Evolutionary conservation across 345 rosid genomes (phyloP), one percentile per base, ranked within the genome.

Genomic region (Citrus hindsii): DNA sequence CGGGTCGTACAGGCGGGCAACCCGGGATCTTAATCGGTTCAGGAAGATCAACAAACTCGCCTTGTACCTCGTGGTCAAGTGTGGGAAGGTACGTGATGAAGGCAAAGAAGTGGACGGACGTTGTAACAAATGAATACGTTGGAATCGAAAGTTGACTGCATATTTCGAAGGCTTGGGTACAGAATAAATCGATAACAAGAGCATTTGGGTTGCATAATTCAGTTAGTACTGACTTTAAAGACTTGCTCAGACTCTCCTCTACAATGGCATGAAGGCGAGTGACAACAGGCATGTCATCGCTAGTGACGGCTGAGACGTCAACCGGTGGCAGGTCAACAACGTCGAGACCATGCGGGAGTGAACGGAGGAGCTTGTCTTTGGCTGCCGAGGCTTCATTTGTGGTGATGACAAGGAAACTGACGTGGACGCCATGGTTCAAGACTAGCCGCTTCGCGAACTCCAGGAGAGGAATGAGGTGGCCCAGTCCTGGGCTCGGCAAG

Each of bases 391-490:
- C 74, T n/a, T 56, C 78, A 5, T 69, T 37, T 35, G 84, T 68
- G 70, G 67, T 75, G 63, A 86, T 67, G 21, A 64, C 67, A 7
- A 85, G 84, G 22, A 86, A 84, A 78, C 81, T 79, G 37, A 87
- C 85, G 14, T 48, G 60, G 67, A 83, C 24, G 78, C 79, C 75
- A 35, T 87, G 84, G 55, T 46, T 46, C 55, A 71, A 19, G 42
- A 77, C 81, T 3, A 87, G 80, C 5, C 79, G 84, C 63, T 84
- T 84, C 16, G 84, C 80, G 10, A 89, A 75, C 78, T 87, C 85
- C 3, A 89, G 68, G 38, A 84, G 77, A 0, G 90, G 90, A 79
- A 83, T 83, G 16, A 84, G 25, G 61, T 87, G 90, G 42, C 92
- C 90, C 37, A 87, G 14, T 30, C 90, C 90, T 2, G 89, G 76